Conservation (phyloP, 2,329 filamentous ascomycete species). For the Monilinia fructigena region DNA sequence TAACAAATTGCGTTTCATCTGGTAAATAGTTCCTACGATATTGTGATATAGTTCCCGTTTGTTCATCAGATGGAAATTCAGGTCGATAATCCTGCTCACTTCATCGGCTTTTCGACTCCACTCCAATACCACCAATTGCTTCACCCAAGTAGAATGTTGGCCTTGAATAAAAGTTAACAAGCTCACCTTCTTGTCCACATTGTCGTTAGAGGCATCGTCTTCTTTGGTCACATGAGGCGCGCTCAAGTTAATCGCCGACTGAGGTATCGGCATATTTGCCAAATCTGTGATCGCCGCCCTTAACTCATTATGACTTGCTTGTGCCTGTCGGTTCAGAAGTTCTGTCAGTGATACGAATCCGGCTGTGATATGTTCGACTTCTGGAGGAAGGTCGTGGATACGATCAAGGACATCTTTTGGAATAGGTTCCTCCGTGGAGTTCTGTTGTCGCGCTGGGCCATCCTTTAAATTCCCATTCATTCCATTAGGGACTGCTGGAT, state of each 20-base stretch:
- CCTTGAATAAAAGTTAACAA: constrained; percentile 77
- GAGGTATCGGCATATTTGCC: constrained; percentile 63
- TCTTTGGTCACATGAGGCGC: constrained; percentile 42
- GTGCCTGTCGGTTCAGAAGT: constrained; percentile 74
- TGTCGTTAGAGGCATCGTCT: constrained; percentile 62
- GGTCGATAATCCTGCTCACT: constrained; percentile 84
- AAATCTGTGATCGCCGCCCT: constrained; percentile 68
- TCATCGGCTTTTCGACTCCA: constrained; percentile 80
- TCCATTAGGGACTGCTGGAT: constrained; percentile 35
- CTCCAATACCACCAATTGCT: constrained; percentile 83
- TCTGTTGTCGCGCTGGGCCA: constrained; percentile 27
- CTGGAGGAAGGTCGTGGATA: constrained; percentile 60
- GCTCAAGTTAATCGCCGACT: constrained; percentile 54
- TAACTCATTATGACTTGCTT: constrained; percentile 79
- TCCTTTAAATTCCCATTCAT: constrained; percentile 33
- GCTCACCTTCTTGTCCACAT: constrained; percentile 71
- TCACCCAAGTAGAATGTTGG: constrained; percentile 85
- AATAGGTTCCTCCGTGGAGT: constrained; percentile 27
- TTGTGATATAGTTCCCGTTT: constrained; percentile 60
- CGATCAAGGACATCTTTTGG: constrained; percentile 40
- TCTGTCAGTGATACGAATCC: constrained; percentile 74
- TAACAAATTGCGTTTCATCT: constrained; percentile 71
- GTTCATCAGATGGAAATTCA: constrained; percentile 70
- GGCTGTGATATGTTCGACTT: constrained; percentile 69
- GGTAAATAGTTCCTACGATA: constrained; percentile 62